phyloP scores from a whole-genome alignment of 352 stramenopile species.

The Phytophthora europaea region DNA sequence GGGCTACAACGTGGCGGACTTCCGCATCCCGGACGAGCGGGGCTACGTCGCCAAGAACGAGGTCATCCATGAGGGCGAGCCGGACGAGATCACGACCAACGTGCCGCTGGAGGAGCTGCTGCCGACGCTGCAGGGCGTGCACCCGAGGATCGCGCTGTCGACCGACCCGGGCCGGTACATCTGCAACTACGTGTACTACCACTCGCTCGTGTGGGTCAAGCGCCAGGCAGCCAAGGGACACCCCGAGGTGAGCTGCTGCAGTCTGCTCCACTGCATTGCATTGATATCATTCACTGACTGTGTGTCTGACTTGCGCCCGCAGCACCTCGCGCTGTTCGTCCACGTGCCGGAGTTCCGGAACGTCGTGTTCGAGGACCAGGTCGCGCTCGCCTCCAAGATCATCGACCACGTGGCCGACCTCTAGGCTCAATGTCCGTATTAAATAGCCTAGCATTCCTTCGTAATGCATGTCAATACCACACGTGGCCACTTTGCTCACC shows the following conservation, averaged over 20 bases:
- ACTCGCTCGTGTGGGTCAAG: constrained; percentile 78
- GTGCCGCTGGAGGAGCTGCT: constrained; percentile 74
- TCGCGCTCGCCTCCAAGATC: constrained; percentile 68
- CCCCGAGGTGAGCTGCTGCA: constrained; percentile 35
- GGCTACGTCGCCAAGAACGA: constrained; percentile 69
- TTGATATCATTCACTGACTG: background rate
- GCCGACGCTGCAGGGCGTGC: constrained; percentile 39
- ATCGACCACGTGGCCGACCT: constrained; percentile 58
- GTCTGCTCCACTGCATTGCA: background rate
- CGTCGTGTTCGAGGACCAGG: constrained; percentile 68
- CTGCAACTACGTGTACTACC: constrained; percentile 90
- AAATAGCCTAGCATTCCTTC: background rate
- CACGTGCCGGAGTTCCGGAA: constrained; percentile 77
- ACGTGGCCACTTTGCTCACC: background rate
- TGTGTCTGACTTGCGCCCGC: constrained; percentile 5
- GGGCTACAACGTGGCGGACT: constrained; percentile 86
- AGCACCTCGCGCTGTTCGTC: constrained; percentile 81
- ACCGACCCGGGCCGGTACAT: constrained; percentile 86
- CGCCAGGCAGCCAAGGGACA: constrained; percentile 43
- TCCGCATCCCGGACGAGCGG: constrained; percentile 83
- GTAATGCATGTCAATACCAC: background rate
- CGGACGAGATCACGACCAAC: constrained; percentile 53
- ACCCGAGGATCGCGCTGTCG: constrained; percentile 58
- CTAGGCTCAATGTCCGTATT: constrained; percentile 4
- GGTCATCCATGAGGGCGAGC: constrained; percentile 59